Conservation (phyloP, 805 yeast genomes). For the Schizosaccharomyces osmophilus region DNA sequence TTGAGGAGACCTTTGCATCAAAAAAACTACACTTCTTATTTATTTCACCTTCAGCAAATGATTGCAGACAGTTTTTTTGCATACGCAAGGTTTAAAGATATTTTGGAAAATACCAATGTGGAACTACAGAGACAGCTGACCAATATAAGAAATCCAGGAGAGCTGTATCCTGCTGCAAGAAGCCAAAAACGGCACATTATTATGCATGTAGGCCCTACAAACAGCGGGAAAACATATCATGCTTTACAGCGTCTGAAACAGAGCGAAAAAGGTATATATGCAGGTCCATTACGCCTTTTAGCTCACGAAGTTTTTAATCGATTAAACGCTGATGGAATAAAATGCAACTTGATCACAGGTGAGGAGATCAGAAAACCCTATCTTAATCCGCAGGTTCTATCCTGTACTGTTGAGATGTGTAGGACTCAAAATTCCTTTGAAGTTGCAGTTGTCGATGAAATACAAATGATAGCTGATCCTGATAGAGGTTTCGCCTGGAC, state of each 20-base stretch:
- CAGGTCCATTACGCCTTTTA: conserved; percentile 75
- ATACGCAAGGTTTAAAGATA: neutral
- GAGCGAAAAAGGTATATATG: conserved; percentile 61
- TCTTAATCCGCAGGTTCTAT: conserved; percentile 48
- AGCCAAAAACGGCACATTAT: conserved; percentile 50
- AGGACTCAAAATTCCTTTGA: conserved; percentile 47
- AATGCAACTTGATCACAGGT: conserved; percentile 82
- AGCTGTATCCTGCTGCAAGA: conserved; percentile 50
- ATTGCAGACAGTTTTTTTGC: no score
- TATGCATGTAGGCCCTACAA: conserved; percentile 96
- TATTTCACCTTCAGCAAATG: neutral
- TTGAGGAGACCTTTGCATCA: neutral
- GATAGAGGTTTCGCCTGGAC: conserved; percentile 89
- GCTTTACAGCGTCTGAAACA: conserved; percentile 46
- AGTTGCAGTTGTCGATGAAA: conserved; percentile 80
- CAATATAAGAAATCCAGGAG: neutral
- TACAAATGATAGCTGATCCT: conserved; percentile 73
- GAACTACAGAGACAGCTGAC: neutral
- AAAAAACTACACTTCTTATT: neutral
- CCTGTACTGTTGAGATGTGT: conserved; percentile 88
- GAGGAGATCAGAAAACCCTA: conserved; percentile 58
- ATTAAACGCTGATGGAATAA: conserved; percentile 36
- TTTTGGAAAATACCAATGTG: neutral
- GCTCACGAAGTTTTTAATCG: conserved; percentile 82
- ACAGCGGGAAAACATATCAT: conserved; percentile 77